Base-by-base conservation (phyloP, 495 filamentous ascomycete genomes). In the Bryoglossum gracile region DNA sequence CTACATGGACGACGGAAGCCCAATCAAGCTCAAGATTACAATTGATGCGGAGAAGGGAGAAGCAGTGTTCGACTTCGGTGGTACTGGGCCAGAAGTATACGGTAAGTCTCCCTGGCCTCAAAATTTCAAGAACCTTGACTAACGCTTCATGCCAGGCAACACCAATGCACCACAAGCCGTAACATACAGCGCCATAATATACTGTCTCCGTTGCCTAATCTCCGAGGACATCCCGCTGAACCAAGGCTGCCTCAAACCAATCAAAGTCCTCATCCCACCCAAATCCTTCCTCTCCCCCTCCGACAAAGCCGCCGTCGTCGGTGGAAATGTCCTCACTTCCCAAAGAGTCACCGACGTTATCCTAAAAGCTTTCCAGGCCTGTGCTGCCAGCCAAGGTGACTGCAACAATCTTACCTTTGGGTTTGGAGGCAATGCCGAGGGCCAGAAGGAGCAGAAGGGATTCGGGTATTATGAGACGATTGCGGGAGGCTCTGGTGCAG, bases 391-490 rank as follows among this genome's bases (percentile, higher is more conserved):
- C 43, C 92, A 98, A 60, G 92, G 92, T 32, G 83, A 86, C 69
- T 92, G 86, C 68, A 98, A 98, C 62, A 97, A 97, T 60, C 72
- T 89, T 11, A 86, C 84, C 1, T 85, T 90, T 40, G 81, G 84
- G 8, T 94, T 88, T 48, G 92, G 91, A 48, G 81, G 83, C 25
- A 89, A 89, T 55, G 67, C 80, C 14, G 70, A 79, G n/a, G 82
- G 79, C 24, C 60, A 82, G 55, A 56, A 68, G 5, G 74, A 72
- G 38, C 71, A 81, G 26, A 76, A 74, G 45, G 89, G 89, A 13
- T 98, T 98, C 63, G 92, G 92, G 14, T 98, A 98, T 73, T 97
- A 97, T 68, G 90, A 96, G 68, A 96, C 90, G 1, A 95, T 96
- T 60, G 89, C 91, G 2, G 92, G 92, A 21, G 92, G 92, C 8